These are phyloP conservation scores for Saxophila tyrrhenica DNA, from an alignment of 495 filamentous ascomycete species.

Conservation along the genomic window DNA sequence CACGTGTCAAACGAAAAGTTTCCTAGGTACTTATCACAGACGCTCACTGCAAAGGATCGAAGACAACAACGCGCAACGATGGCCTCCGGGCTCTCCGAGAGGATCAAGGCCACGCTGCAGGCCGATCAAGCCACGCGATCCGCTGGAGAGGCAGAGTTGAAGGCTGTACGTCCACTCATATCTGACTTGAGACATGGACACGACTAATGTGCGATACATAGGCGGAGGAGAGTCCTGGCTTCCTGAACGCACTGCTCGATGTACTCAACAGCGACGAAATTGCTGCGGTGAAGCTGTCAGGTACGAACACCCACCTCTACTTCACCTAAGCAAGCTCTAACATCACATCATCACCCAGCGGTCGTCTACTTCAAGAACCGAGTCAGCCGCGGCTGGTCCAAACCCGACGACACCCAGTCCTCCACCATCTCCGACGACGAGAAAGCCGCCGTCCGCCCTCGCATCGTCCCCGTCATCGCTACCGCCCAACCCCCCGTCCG, in stretches of 20 bases:
- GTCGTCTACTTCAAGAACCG: constrained; percentile 97
- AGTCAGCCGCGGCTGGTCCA: constrained; percentile 79
- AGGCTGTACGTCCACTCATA: constrained; percentile 58
- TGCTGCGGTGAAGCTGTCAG: constrained; percentile 68
- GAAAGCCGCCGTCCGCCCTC: constrained; percentile 74
- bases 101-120: constrained; percentile 78
- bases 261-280: constrained; percentile 83
- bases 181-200: too few relatives aligned
- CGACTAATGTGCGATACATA: too few relatives aligned
- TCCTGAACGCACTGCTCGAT: constrained; percentile 81
- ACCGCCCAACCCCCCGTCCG: constrained; percentile 68
- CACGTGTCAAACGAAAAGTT: too few relatives aligned
- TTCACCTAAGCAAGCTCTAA: background rate
- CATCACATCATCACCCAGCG: constrained; percentile 40
- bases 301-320: constrained; percentile 40
- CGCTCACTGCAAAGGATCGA: too few relatives aligned
- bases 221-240: constrained; percentile 85
- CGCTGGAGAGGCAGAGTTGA: constrained; percentile 83
- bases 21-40: too few relatives aligned
- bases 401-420: constrained; percentile 51
- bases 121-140: constrained; percentile 72
- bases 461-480: constrained; percentile 78
- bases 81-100: constrained; percentile 73
- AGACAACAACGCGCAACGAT: constrained; percentile 35
- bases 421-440: constrained; percentile 67